These are phyloP conservation scores for Trypanosoma mega DNA, from an alignment of 208 protist genomes.

Conservation along the genomic window DNA sequence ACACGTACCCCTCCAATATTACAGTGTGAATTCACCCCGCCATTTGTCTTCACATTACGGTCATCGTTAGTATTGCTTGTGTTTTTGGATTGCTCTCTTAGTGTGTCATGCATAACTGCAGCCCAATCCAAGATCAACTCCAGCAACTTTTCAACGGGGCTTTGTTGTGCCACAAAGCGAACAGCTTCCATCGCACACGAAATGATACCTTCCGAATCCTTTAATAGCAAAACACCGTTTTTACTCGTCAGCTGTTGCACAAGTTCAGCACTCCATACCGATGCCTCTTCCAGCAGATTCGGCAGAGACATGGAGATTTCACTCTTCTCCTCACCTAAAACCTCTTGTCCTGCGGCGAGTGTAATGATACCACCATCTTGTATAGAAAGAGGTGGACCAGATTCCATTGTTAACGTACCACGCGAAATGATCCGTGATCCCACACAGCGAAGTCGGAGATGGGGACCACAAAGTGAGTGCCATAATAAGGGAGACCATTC, in stretches of 20 bases:
- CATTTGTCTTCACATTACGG: too few species aligned
- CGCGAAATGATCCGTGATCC: neutral
- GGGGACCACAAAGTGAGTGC: neutral
- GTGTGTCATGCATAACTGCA: too few species aligned
- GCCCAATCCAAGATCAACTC: too few species aligned
- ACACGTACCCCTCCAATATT: too few species aligned
- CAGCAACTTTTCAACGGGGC: too few species aligned
- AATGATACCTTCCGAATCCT: neutral
- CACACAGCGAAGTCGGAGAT: neutral
- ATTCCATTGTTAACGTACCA: neutral
- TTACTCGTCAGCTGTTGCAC: too few species aligned
- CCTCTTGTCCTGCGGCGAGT: neutral
- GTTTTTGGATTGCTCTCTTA: too few species aligned
- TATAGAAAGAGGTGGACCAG: neutral
- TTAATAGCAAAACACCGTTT: neutral
- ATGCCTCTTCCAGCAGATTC: constrained; percentile 6
- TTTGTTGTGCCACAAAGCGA: neutral
- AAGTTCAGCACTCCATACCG: constrained; percentile 11
- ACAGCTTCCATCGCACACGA: neutral
- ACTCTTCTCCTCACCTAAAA: neutral
- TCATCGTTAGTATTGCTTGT: too few species aligned
- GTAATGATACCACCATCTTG: too few species aligned
- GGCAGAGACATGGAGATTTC: neutral
- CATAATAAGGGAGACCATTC: neutral
- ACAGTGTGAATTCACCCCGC: too few species aligned